A percentile compares a stretch with the other conserved stretches of the same genome.
These are phyloP conservation scores for Candida tallmaniae DNA, from an alignment of 805 yeast genomes.

Conservation along the genomic window DNA sequence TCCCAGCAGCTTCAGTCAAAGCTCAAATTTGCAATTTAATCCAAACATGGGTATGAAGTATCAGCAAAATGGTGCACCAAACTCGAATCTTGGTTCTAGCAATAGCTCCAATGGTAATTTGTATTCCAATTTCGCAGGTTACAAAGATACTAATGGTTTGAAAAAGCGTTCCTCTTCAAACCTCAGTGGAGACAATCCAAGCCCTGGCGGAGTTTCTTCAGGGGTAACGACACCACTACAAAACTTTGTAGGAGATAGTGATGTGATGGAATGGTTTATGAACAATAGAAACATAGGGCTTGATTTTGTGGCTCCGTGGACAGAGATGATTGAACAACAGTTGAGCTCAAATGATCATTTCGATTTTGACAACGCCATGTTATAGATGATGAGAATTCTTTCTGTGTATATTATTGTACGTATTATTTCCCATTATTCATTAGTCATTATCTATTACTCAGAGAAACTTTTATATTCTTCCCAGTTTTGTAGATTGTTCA, in stretches of 20 bases:
- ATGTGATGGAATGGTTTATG: slow-evolving; percentile 42
- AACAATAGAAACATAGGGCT: slow-evolving; percentile 36
- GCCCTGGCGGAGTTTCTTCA: too few species aligned
- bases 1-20: background rate
- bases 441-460: background rate
- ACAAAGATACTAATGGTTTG: background rate
- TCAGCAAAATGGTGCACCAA: background rate
- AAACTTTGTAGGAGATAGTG: slow-evolving; percentile 31
- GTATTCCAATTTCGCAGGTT: slow-evolving; percentile 1
- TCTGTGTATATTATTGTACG: background rate
- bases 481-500: slow-evolving; percentile 25
- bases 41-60: background rate
- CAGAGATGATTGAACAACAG: slow-evolving; percentile 73
- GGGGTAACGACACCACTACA: slow-evolving; percentile 14
- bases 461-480: slow-evolving; percentile 12
- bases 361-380: slow-evolving; percentile 20
- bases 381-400: background rate
- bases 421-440: background rate
- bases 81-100: background rate
- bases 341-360: slow-evolving; percentile 34
- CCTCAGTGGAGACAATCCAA: too few species aligned
- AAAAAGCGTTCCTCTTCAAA: too few species aligned
- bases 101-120: slow-evolving; percentile 1
- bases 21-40: background rate
- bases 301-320: slow-evolving; percentile 66